Evolutionary conservation across 108 stramenopile genomes (phyloP).

Genomic region (Epipyxis sp.): DNA sequence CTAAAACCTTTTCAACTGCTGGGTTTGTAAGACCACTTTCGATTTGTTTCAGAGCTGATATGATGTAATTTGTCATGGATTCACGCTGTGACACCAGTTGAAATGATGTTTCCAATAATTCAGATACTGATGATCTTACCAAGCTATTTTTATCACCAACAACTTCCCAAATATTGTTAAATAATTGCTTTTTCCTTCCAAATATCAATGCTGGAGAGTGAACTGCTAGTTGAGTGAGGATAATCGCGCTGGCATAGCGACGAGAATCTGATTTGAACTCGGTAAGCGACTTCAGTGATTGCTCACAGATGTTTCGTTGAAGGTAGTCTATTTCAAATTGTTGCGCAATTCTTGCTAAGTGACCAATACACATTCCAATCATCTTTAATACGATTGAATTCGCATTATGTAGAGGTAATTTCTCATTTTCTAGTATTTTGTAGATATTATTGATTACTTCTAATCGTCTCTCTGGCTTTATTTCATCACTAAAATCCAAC

Average conservation of each 20-base stretch:
- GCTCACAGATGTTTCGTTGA: background rate
- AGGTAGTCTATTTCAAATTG: conserved; percentile 4
- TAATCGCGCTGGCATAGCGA: background rate
- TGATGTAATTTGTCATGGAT: conserved; percentile 11
- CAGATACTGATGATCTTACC: conserved; percentile 2
- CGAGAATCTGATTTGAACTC: conserved; percentile 7
- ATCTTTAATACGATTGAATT: background rate
- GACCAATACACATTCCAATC: background rate
- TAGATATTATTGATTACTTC: conserved; percentile 21
- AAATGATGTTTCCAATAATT: background rate
- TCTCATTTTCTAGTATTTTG: conserved; percentile 29
- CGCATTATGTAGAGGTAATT: background rate
- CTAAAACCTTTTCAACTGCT: background rate
- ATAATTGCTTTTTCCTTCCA: background rate
- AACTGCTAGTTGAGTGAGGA: conserved; percentile 12
- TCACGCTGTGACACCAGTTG: conserved; percentile 29
- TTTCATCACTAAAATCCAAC: conserved; percentile 29
- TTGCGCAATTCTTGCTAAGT: conserved; percentile 18
- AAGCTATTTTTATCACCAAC: background rate
- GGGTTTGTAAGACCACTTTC: background rate
- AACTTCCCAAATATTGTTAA: conserved; percentile 23
- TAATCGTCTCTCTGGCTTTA: conserved; percentile 23
- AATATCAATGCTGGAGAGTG: conserved; percentile 22
- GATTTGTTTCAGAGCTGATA: background rate
- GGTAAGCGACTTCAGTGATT: background rate